Conservation (phyloP, 257 asterid genomes). For the Ballota nigra region DNA sequence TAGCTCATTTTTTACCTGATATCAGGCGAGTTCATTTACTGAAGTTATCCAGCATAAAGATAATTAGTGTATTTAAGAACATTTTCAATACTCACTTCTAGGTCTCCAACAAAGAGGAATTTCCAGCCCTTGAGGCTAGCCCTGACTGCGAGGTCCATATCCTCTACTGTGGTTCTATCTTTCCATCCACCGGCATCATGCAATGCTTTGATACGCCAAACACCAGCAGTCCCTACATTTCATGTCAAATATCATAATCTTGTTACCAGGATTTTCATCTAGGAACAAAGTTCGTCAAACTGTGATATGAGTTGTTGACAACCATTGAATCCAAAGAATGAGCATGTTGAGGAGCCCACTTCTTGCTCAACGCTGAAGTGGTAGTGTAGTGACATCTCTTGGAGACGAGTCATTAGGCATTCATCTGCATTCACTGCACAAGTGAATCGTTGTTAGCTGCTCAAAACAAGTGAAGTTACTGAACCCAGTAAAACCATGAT, state of each 20-base stretch:
- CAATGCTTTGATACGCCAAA: constrained; percentile 53
- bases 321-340: constrained; percentile 73
- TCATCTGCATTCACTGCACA: constrained; percentile 62
- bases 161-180: constrained; percentile 64
- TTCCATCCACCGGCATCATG: constrained; percentile 73
- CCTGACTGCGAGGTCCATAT: constrained; percentile 65
- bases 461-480: not conserved
- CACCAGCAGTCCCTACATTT: constrained; percentile 55
- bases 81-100: constrained; percentile 30
- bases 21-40: not conserved
- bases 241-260: constrained; percentile 7
- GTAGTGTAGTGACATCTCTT: constrained; percentile 65
- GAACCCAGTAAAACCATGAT: not conserved
- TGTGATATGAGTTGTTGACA: not conserved
- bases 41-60: not conserved
- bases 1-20: constrained; percentile 82
- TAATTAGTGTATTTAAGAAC: not conserved
- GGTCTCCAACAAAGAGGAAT: constrained; percentile 50
- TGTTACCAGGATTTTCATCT: not conserved
- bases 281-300: not conserved
- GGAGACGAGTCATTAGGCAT: constrained; percentile 68
- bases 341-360: constrained; percentile 54
- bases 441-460: not conserved
- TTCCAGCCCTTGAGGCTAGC: constrained; percentile 72
- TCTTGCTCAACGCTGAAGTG: constrained; percentile 72